phyloP scores from a whole-genome alignment of 2,329 filamentous ascomycete genomes.

The Fusarium mundagurra region DNA sequence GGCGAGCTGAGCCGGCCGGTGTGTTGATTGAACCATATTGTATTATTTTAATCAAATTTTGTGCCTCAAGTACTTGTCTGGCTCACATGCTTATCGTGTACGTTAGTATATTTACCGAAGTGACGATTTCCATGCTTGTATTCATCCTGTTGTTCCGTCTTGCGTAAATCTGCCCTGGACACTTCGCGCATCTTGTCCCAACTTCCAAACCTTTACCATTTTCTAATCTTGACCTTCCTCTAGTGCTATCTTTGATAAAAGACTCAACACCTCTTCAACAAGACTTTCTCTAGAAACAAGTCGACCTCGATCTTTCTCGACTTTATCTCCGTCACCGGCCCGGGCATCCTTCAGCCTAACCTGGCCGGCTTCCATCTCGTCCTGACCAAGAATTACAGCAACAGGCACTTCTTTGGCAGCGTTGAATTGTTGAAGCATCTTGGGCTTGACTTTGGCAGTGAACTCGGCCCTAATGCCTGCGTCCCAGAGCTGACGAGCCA shows the following conservation, averaged over 20 bases:
- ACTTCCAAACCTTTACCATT: neutral
- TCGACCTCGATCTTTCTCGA: neutral
- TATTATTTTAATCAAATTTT: too few species aligned
- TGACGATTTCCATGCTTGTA: neutral
- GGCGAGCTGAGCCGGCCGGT: too few species aligned
- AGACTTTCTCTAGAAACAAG: neutral
- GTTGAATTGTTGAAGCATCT: neutral
- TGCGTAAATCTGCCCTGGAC: rapidly evolving
- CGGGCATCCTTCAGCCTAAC: neutral
- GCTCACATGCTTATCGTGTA: neutral
- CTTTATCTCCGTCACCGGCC: neutral
- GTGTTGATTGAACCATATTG: too few species aligned
- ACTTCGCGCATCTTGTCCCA: neutral
- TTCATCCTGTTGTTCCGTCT: neutral
- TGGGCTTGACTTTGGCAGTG: neutral
- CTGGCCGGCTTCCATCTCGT: neutral
- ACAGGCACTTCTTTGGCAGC: neutral
- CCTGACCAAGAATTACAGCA: neutral
- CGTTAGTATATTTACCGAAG: neutral
- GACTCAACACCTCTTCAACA: neutral
- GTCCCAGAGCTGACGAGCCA: neutral
- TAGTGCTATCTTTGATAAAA: neutral
- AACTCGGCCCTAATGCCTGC: neutral
- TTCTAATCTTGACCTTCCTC: neutral
- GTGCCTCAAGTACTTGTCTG: too few species aligned